Evolutionary conservation across 2,329 filamentous ascomycete species (phyloP).

Genomic region (Fusarium temperatum): DNA sequence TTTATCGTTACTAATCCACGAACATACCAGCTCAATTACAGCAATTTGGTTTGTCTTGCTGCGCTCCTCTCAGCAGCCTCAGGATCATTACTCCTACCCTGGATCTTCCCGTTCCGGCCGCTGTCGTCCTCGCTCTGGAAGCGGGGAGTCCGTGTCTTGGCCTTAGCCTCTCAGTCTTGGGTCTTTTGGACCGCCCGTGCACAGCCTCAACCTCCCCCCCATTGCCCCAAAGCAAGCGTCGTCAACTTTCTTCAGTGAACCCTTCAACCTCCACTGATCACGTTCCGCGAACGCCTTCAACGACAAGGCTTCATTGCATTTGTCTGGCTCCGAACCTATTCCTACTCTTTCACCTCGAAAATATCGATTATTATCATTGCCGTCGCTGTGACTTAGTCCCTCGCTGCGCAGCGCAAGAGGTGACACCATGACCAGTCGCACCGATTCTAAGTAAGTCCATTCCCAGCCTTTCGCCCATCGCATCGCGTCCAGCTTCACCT

Average conservation of each 20-base stretch:
- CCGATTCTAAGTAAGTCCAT: slow-evolving; percentile 49
- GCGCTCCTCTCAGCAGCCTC: background rate
- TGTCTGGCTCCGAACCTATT: slow-evolving; percentile 21
- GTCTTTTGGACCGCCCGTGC: slow-evolving; percentile 43
- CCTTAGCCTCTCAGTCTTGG: slow-evolving; percentile 11
- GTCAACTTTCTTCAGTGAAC: slow-evolving; percentile 40
- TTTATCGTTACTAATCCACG: background rate
- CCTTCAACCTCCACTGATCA: slow-evolving; percentile 21
- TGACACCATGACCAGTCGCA: slow-evolving; percentile 48
- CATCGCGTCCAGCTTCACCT: slow-evolving; percentile 7
- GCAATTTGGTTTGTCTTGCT: background rate
- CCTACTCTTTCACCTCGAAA: slow-evolving; percentile 1
- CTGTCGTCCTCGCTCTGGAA: slow-evolving; percentile 39
- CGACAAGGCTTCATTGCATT: slow-evolving; percentile 30
- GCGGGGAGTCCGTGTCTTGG: slow-evolving; percentile 40
- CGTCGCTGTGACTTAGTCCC: slow-evolving; percentile 39
- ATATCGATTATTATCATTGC: slow-evolving; percentile 26
- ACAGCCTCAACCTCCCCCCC: slow-evolving; percentile 44
- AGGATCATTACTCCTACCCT: background rate
- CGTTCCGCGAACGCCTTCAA: slow-evolving; percentile 22
- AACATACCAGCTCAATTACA: background rate
- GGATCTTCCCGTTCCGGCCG: slow-evolving; percentile 41
- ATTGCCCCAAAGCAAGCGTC: slow-evolving; percentile 37
- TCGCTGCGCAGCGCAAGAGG: slow-evolving; percentile 41
- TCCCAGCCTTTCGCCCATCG: slow-evolving; percentile 17